Conservation (phyloP, 257 asterid species). For the Linaria vulgaris region DNA sequence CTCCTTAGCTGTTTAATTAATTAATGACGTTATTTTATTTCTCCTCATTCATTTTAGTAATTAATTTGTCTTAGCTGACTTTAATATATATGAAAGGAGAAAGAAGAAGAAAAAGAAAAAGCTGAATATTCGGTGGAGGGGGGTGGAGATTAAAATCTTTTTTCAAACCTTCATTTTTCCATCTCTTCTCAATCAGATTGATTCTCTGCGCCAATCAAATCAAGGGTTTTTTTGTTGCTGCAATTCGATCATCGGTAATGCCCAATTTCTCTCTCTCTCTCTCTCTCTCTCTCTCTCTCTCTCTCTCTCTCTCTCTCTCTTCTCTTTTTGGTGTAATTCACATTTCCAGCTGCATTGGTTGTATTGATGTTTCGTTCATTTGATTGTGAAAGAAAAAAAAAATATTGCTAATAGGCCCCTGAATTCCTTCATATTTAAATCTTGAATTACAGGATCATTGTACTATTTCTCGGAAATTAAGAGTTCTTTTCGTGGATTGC, state of each 20-base stretch:
- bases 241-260: conserved; percentile 31
- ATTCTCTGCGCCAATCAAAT: conserved; percentile 20
- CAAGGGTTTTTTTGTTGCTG: conserved; percentile 30
- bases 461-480: conserved; percentile 10
- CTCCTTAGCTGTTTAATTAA: background rate
- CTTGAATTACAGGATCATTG: conserved; percentile 29
- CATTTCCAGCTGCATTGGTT: no score
- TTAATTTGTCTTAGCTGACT: conserved; percentile 6
- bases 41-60: conserved; percentile 2
- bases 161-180: conserved; percentile 14
- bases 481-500: conserved; percentile 5
- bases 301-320: no score
- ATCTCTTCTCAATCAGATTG: conserved; percentile 2
- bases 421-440: background rate
- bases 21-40: conserved; percentile 3
- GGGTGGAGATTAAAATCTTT: conserved; percentile 28
- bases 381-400: background rate
- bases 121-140: conserved; percentile 23
- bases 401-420: background rate
- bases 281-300: no score
- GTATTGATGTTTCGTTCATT: background rate
- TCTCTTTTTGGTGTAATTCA: no score
- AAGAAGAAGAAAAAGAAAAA: conserved; percentile 18
- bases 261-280: background rate
- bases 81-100: conserved; percentile 3